A percentile compares a stretch with the other conserved stretches of the same genome.
Conservation (phyloP, 2,329 filamentous ascomycete genomes). For the Paraphoma chrysanthemicola region DNA sequence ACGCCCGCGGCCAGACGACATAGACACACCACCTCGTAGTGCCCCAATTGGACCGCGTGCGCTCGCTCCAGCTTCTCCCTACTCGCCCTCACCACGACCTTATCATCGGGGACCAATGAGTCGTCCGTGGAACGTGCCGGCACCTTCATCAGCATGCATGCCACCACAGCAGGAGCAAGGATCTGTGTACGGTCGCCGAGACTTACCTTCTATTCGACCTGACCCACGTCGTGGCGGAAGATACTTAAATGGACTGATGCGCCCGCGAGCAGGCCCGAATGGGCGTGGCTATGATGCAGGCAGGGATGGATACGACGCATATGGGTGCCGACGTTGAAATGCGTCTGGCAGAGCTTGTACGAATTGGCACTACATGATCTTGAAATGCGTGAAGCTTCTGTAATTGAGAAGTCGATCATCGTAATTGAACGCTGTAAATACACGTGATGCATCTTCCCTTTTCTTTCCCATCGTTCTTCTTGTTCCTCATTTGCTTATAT, state of each 20-base stretch:
- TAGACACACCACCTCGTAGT: background rate
- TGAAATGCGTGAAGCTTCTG: too few relatives aligned
- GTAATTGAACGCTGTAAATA: too few relatives aligned
- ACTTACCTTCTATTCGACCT: background rate
- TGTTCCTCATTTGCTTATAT: too few relatives aligned
- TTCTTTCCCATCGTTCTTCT: too few relatives aligned
- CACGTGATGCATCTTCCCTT: too few relatives aligned
- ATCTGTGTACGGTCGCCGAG: background rate
- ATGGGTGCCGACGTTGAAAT: background rate
- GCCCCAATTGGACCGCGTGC: background rate
- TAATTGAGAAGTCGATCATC: too few relatives aligned
- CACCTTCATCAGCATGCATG: background rate
- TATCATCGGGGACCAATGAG: background rate
- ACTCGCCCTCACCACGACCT: background rate
- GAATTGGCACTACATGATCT: too few relatives aligned
- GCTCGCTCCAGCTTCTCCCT: background rate
- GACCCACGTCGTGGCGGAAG: background rate
- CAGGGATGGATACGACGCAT: background rate
- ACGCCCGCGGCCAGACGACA: background rate
- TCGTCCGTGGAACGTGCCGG: background rate
- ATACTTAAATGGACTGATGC: background rate
- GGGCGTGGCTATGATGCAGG: background rate
- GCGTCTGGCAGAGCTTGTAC: background rate
- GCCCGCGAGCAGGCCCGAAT: background rate
- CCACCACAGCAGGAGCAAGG: background rate